A percentile compares a stretch with the other conserved stretches of the same genome.
Evolutionary conservation across 1,139 yeast species (phyloP).

Genomic region (Yamadazyma membranifaciens): DNA sequence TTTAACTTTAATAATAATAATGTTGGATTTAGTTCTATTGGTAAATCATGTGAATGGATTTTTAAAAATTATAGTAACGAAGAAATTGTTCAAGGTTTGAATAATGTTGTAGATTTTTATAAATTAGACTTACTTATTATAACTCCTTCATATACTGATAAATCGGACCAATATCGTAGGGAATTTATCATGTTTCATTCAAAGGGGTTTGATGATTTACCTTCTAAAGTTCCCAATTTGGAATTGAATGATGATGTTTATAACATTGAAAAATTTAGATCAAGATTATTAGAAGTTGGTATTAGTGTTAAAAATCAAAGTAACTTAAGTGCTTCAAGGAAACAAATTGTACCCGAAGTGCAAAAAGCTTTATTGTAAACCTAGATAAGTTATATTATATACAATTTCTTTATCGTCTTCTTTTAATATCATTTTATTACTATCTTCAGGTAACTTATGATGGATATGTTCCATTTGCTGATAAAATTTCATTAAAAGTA

Average conservation of each 20-base stretch:
- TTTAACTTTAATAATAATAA: slow-evolving; percentile 47
- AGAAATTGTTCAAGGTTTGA: slow-evolving; percentile 39
- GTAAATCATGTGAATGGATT: slow-evolving; percentile 64
- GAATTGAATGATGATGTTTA: slow-evolving; percentile 23
- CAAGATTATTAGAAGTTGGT: slow-evolving; percentile 24
- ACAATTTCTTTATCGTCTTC: slow-evolving; percentile 16
- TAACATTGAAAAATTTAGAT: slow-evolving; percentile 11
- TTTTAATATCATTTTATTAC: slow-evolving; percentile 18
- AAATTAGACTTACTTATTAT: slow-evolving; percentile 54
- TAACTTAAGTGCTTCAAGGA: slow-evolving; percentile 66
- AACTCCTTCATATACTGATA: slow-evolving; percentile 59
- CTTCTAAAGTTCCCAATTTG: slow-evolving; percentile 1
- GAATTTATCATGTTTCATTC: slow-evolving; percentile 37
- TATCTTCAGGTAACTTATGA: slow-evolving; percentile 28
- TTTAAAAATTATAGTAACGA: slow-evolving; percentile 27
- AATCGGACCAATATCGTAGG: slow-evolving; percentile 45
- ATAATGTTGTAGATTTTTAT: slow-evolving; percentile 32
- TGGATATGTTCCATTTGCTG: slow-evolving; percentile 25
- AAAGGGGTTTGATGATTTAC: slow-evolving; percentile 6
- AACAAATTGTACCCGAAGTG: slow-evolving; percentile 76
- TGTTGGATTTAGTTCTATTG: slow-evolving; percentile 78
- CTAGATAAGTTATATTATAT: slow-evolving; percentile 20
- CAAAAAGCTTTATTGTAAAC: slow-evolving; percentile 20
- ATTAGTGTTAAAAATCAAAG: slow-evolving; percentile 47
- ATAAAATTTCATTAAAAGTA: slow-evolving; percentile 25